These are phyloP conservation scores for Aphanocladium album DNA, from an alignment of 2,329 filamentous ascomycete species.

Conservation along the genomic window DNA sequence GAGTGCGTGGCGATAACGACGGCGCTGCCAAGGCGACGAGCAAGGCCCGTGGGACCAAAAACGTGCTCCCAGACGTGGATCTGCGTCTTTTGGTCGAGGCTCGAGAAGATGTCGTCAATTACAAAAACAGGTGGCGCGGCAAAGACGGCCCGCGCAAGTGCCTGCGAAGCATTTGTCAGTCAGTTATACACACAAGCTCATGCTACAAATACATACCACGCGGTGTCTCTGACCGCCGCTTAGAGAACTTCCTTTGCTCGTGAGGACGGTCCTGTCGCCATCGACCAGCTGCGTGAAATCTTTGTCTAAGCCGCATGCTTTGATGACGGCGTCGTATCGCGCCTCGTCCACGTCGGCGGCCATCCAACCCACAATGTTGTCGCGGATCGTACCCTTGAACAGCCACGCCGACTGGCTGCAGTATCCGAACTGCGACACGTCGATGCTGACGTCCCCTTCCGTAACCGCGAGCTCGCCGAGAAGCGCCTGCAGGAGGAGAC, in stretches of 20 bases:
- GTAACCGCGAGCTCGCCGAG: constrained; percentile 14
- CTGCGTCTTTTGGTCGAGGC: constrained; percentile 56
- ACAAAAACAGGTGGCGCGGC: constrained; percentile 84
- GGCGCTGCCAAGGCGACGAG: constrained; percentile 12
- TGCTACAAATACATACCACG: constrained; percentile 10
- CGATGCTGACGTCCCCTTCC: background rate
- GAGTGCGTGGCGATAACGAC: constrained; percentile 4
- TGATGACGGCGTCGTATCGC: constrained; percentile 15
- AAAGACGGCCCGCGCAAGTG: constrained; percentile 81
- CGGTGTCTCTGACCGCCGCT: constrained; percentile 19
- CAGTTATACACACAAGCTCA: constrained; percentile 49
- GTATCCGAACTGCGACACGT: constrained; percentile 12
- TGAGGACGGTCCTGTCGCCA: constrained; percentile 13
- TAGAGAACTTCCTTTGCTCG: constrained; percentile 15
- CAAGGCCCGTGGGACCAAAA: constrained; percentile 11
- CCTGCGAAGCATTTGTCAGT: constrained; percentile 76
- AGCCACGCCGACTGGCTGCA: constrained; percentile 19
- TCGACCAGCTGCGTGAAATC: constrained; percentile 16
- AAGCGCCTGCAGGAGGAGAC: constrained; percentile 12
- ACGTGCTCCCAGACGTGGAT: constrained; percentile 1
- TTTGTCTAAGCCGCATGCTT: constrained; percentile 14
- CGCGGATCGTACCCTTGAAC: constrained; percentile 12
- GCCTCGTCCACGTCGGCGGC: constrained; percentile 7
- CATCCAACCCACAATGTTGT: constrained; percentile 16
- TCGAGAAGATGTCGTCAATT: constrained; percentile 80